These are phyloP conservation scores for Blastosporella zonata DNA, from an alignment of 1,284 basidiomycete genomes.

Conservation along the genomic window DNA sequence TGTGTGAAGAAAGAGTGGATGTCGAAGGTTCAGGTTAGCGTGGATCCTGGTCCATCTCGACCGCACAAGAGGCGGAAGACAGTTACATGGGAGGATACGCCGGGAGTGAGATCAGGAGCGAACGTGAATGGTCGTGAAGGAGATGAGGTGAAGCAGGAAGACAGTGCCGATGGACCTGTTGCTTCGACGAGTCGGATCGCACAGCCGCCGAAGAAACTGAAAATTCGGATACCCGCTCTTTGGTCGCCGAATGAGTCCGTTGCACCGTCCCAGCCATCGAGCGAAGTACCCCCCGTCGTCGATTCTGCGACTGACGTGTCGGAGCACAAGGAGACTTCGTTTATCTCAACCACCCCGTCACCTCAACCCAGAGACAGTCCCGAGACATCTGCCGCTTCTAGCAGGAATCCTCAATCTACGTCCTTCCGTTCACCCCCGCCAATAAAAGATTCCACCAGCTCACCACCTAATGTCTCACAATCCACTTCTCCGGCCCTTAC, in stretches of 20 bases:
- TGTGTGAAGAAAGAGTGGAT: constrained; percentile 22
- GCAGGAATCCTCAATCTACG: neutral
- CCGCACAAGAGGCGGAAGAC: constrained; percentile 19
- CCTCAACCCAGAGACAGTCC: neutral
- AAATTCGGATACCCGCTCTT: constrained; percentile 11
- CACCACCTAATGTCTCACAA: neutral
- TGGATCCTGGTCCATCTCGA: neutral
- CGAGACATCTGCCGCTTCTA: neutral
- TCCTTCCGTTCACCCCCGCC: neutral
- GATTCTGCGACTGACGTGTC: neutral
- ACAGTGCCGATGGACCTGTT: neutral
- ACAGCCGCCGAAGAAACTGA: neutral
- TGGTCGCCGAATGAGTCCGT: neutral
- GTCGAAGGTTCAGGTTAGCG: constrained; percentile 4
- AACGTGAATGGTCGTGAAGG: neutral
- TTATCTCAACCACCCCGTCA: neutral
- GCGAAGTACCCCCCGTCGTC: neutral
- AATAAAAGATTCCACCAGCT: neutral
- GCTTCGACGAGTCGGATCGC: neutral
- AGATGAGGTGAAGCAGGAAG: neutral
- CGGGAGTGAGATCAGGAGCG: neutral
- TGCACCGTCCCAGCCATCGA: neutral
- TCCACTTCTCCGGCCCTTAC: neutral
- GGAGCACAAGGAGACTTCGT: neutral
- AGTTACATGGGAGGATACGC: constrained; percentile 19